These are phyloP conservation scores for Eucalyptus tenuipes DNA, from an alignment of 345 rosid species.

Conservation along the genomic window DNA sequence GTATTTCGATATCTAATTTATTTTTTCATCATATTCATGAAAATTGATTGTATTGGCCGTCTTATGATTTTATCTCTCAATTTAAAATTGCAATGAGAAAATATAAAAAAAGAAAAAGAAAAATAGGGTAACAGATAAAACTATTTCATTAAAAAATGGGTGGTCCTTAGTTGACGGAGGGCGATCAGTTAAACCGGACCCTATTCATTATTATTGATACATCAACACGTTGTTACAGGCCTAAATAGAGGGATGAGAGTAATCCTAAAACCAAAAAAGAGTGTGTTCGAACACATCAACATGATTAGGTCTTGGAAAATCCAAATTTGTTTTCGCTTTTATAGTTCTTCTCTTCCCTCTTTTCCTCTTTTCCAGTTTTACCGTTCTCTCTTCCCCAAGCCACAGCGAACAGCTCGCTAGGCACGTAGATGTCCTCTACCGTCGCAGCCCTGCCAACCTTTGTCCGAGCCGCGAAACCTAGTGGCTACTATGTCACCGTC, in stretches of 20 bases:
- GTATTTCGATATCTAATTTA: too few relatives aligned
- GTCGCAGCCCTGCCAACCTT: not conserved
- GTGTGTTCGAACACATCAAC: not conserved
- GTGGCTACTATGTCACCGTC: not conserved
- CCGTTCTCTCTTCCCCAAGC: not conserved
- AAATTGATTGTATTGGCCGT: too few relatives aligned
- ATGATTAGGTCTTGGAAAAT: not conserved
- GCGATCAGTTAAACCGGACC: too few relatives aligned
- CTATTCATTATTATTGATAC: too few relatives aligned
- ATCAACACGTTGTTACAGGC: not conserved
- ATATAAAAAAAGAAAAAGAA: too few relatives aligned
- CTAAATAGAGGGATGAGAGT: not conserved
- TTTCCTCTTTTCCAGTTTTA: not conserved
- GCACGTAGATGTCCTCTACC: not conserved
- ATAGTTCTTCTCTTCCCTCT: not conserved
- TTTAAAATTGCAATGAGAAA: too few relatives aligned
- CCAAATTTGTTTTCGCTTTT: not conserved
- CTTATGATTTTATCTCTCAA: too few relatives aligned
- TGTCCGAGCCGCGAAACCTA: not conserved
- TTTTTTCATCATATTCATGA: too few relatives aligned
- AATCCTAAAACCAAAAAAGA: not conserved
- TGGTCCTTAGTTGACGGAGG: too few relatives aligned
- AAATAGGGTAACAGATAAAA: too few relatives aligned
- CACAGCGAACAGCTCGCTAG: not conserved
- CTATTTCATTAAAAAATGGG: too few relatives aligned